Conservation (phyloP, 2,329 filamentous ascomycete species). For the Botrytis hyacinthi region DNA sequence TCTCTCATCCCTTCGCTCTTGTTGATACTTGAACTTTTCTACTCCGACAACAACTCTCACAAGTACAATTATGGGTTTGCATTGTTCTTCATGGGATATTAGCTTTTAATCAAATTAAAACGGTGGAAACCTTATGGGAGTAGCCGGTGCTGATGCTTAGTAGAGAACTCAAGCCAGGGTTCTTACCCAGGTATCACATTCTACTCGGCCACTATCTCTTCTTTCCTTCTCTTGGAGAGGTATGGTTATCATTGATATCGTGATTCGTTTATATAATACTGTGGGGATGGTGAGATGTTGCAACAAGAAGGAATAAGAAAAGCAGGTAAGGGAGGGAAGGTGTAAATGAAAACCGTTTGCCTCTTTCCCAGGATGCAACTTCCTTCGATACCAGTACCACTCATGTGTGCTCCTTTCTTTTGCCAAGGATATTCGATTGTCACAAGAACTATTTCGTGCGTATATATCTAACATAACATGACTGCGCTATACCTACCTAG, state of each 20-base stretch:
- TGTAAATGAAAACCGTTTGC: neutral
- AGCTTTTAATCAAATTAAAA: slow-evolving; percentile 4
- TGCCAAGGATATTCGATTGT: slow-evolving; percentile 4
- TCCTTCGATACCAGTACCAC: neutral
- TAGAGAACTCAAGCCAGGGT: slow-evolving; percentile 6
- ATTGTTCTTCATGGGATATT: neutral
- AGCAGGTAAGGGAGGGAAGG: neutral
- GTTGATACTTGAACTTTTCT: neutral
- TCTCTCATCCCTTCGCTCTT: neutral
- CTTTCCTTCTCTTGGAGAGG: neutral
- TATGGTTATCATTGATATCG: neutral
- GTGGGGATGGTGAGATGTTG: neutral
- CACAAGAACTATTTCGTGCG: slow-evolving; percentile 6
- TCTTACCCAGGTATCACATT: neutral
- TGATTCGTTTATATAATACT: neutral
- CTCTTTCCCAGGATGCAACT: slow-evolving; percentile 1
- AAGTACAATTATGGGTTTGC: too few species aligned
- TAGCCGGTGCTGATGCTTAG: slow-evolving; percentile 13
- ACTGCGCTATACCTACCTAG: neutral
- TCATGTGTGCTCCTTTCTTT: neutral
- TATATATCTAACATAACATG: neutral
- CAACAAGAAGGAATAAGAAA: neutral
- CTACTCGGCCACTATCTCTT: slow-evolving; percentile 1
- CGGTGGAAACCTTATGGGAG: slow-evolving; percentile 4
- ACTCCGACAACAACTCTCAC: neutral